Evolutionary conservation across 352 stramenopile species (phyloP).

Genomic region (Thalassiosira mediterranea): DNA sequence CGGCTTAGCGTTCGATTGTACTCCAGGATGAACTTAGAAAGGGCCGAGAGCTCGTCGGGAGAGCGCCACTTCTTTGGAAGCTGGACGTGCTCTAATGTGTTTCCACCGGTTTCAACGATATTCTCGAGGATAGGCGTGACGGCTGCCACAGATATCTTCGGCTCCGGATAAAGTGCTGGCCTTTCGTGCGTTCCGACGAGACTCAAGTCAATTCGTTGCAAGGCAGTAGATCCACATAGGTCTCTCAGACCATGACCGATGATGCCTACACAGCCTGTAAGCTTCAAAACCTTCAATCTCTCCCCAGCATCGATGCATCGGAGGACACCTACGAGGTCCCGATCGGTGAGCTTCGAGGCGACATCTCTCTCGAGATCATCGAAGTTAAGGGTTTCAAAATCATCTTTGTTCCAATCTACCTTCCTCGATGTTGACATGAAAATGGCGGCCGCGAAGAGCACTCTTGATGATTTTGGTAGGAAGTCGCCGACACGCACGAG

Average conservation of each 20-base stretch:
- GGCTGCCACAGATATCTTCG: not conserved
- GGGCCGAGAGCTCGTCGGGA: no score
- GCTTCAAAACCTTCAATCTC: conserved; percentile 9
- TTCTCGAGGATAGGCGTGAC: conserved; percentile 11
- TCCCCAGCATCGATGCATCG: conserved; percentile 1
- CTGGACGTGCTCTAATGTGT: not conserved
- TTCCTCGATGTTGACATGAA: no score
- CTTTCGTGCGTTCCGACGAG: not conserved
- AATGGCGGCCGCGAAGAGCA: no score
- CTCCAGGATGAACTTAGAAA: no score
- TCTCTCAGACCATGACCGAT: not conserved
- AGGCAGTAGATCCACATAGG: conserved; percentile 1
- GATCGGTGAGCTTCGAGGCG: conserved; percentile 2
- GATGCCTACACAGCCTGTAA: conserved; percentile 10
- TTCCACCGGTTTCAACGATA: conserved; percentile 6
- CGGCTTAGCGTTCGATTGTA: no score
- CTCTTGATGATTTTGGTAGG: no score
- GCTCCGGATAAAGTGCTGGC: not conserved
- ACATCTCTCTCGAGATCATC: conserved; percentile 16
- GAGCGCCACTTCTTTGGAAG: not conserved
- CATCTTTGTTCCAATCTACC: no score
- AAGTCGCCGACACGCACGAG: no score
- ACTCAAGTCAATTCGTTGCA: conserved; percentile 12
- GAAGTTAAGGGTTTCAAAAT: conserved; percentile 4
- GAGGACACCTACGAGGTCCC: not conserved